Conservation (phyloP, 1,139 yeast species). For the Candida tropicalis region DNA sequence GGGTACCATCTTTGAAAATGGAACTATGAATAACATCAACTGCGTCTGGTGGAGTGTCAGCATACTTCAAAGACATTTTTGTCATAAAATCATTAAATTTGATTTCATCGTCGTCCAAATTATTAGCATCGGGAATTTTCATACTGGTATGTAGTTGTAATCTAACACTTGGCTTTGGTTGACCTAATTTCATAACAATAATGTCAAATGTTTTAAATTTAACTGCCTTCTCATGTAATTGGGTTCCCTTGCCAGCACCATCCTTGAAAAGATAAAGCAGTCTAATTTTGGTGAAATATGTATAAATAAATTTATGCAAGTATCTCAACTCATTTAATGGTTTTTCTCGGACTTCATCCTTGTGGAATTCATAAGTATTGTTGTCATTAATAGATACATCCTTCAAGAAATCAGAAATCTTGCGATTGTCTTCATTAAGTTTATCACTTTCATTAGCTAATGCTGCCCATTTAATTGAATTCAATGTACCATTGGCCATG, state of each 20-base stretch:
- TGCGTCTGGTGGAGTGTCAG: conserved; percentile 44
- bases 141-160: conserved; percentile 57
- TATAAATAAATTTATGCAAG: conserved; percentile 67
- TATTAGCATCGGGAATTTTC: conserved; percentile 45
- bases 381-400: conserved; percentile 20
- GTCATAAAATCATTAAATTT: conserved; percentile 75
- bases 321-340: conserved; percentile 55
- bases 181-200: conserved; percentile 36
- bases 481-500: conserved; percentile 77
- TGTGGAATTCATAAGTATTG: conserved; percentile 33
- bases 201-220: conserved; percentile 32
- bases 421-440: conserved; percentile 44
- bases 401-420: conserved; percentile 51
- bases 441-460: conserved; percentile 44
- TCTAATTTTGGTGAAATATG: conserved; percentile 60
- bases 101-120: conserved; percentile 36
- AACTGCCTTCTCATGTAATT: conserved; percentile 29
- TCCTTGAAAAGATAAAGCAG: conserved; percentile 33
- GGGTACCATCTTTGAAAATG: conserved; percentile 72
- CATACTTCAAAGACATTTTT: conserved; percentile 59
- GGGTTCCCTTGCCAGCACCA: conserved; percentile 22
- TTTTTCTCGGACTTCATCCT: conserved; percentile 18
- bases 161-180: conserved; percentile 46
- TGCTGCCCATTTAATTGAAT: conserved; percentile 62
- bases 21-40: conserved; percentile 60